These are phyloP conservation scores for Scleroderma citrinum DNA, from an alignment of 768 basidiomycete species.

Conservation along the genomic window DNA sequence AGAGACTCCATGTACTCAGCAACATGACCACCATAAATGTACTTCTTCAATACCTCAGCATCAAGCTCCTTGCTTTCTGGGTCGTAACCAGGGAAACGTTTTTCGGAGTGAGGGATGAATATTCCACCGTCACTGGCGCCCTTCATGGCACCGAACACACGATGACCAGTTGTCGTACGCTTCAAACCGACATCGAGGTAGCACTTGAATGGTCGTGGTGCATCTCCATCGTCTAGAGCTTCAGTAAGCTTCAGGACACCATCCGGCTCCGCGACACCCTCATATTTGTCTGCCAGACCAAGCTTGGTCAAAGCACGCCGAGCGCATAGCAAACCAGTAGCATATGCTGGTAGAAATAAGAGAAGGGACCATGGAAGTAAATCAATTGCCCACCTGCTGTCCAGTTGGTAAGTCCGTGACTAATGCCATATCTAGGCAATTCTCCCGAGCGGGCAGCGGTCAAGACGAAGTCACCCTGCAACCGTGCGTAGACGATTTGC, in stretches of 20 bases:
- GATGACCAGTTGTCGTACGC: constrained; percentile 95
- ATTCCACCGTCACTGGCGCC: constrained; percentile 97
- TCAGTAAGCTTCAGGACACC: constrained; percentile 83
- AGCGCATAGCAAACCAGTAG: constrained; percentile 91
- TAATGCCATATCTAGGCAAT: constrained; percentile 93
- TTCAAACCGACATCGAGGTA: constrained; percentile 98
- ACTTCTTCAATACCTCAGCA: constrained; percentile 92
- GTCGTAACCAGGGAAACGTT: constrained; percentile 98
- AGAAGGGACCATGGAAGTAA: neutral
- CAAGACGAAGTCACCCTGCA: constrained; percentile 95
- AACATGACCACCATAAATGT: constrained; percentile 96
- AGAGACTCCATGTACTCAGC: constrained; percentile 99
- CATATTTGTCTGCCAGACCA: constrained; percentile 95
- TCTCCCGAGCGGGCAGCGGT: constrained; percentile 84
- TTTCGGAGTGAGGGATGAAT: constrained; percentile 95
- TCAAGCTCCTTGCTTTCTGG: constrained; percentile 89
- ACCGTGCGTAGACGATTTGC: constrained; percentile 93
- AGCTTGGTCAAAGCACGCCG: constrained; percentile 94
- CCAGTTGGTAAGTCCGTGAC: constrained; percentile 99
- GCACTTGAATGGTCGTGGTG: constrained; percentile 97
- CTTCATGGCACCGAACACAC: constrained; percentile 98
- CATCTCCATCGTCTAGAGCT: constrained; percentile 82
- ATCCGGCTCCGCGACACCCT: constrained; percentile 88
- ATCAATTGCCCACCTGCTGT: constrained; percentile 63
- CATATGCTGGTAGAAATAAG: constrained; percentile 61